A percentile compares a stretch with the other conserved stretches of the same genome.
Evolutionary conservation across 768 basidiomycete species (phyloP).

Genomic region (Calocybe indica): DNA sequence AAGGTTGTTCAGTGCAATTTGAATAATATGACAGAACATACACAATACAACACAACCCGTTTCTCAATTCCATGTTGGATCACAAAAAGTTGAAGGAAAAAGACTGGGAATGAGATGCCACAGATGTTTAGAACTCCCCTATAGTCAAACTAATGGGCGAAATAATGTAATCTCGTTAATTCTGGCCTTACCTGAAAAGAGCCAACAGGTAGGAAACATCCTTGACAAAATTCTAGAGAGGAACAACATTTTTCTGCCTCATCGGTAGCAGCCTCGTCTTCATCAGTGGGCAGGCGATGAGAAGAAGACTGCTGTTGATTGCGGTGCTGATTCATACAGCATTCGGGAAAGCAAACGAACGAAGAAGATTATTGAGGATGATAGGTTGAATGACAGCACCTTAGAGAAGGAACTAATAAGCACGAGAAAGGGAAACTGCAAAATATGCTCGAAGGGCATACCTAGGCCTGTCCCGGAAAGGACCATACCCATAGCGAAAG

Average conservation of each 20-base stretch:
- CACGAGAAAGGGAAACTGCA: background rate
- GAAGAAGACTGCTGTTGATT: slow-evolving; percentile 23
- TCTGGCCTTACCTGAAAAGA: slow-evolving; percentile 8
- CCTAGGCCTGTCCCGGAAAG: slow-evolving; percentile 11
- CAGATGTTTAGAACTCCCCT: slow-evolving; percentile 20
- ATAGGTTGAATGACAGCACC: slow-evolving; percentile 52
- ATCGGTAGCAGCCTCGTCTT: slow-evolving; percentile 25
- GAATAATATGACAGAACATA: slow-evolving; percentile 12
- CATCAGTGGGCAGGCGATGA: slow-evolving; percentile 23
- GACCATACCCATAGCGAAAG: slow-evolving; percentile 48
- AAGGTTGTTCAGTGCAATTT: background rate
- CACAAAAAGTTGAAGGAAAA: slow-evolving; percentile 44
- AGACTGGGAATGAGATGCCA: slow-evolving; percentile 35
- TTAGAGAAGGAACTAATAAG: background rate
- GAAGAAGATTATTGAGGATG: slow-evolving; percentile 40
- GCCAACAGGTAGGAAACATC: slow-evolving; percentile 21
- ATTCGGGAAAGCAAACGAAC: slow-evolving; percentile 28
- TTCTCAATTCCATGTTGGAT: slow-evolving; percentile 29
- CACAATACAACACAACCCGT: slow-evolving; percentile 42
- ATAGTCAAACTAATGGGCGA: background rate
- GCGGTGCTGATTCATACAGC: slow-evolving; percentile 30
- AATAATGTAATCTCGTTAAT: background rate
- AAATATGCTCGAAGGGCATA: slow-evolving; percentile 2
- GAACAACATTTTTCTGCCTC: slow-evolving; percentile 13
- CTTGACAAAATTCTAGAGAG: slow-evolving; percentile 16